Base-by-base conservation (phyloP, 441 rosid species). In the Capsella rubella region DNA sequence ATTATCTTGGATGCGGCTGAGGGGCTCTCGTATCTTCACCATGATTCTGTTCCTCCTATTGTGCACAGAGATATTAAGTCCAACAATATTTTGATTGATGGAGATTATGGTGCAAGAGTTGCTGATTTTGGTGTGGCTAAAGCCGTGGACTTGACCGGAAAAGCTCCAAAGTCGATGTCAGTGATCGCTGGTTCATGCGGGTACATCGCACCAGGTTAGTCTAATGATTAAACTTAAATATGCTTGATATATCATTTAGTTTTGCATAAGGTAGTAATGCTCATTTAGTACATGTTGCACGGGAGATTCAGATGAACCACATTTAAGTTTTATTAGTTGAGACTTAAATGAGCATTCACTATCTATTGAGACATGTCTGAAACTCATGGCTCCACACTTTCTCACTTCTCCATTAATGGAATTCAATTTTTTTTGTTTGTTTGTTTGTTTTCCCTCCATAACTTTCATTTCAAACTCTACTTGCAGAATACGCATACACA, bases 131-230 rank as follows among this genome's bases (percentile, higher is more conserved):
- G 99, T 1, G 87, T 91, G 42, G 99, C 99, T 34, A 95, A 95
- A 84, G 91, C 82, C 13, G 88, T 93, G 3, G 92, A 89, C 79
- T 57, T 78, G 28, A 73, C 89, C 1, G 98, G 92, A 34, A 95
- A 89, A 84, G 85, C 76, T 16, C 89, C 85, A 0, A 86, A 89
- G 69, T 90, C 99, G 8, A 95, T 95, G 99, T 95, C 99, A 8
- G 87, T 84, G n/a, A 89, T 95, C 52, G 97, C 99, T n/a, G 99
- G 99, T 5, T 95, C 99, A 18, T 91, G 98, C 64, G 99, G 99
- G 66, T 95, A 95, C 81, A 93, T 95, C 63, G 99, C 99, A 42
- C 99, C 99, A 81, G 99, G 99, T 93, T 73, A 73, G 67, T 42
- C 21, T 57, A 62, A 50, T 73, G 52, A 13, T 65, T 56, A 14